Conservation (phyloP, 768 basidiomycete species). For the Boletus reticuloceps region DNA sequence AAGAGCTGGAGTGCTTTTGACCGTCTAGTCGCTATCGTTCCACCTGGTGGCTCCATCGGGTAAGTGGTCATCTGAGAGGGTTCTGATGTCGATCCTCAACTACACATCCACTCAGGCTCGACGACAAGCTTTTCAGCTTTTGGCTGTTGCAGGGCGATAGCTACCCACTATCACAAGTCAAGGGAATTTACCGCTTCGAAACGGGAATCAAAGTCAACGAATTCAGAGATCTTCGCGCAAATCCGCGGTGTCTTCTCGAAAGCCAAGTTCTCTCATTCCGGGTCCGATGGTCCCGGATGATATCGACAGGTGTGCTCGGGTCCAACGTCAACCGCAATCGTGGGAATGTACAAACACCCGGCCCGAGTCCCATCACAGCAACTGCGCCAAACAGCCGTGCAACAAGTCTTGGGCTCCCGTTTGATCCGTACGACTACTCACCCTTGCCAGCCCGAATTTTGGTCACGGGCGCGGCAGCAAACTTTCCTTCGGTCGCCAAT, state of each 20-base stretch:
- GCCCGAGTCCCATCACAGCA: slow-evolving; percentile 23
- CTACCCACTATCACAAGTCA: slow-evolving; percentile 73
- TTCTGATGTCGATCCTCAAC: neutral
- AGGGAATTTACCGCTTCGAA: slow-evolving; percentile 86
- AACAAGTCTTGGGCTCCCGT: slow-evolving; percentile 57
- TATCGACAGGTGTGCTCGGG: slow-evolving; percentile 66
- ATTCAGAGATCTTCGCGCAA: slow-evolving; percentile 85
- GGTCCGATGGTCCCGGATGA: slow-evolving; percentile 75
- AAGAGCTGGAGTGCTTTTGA: slow-evolving; percentile 94
- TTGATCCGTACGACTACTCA: slow-evolving; percentile 75
- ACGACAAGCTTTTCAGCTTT: slow-evolving; percentile 89
- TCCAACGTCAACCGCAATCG: slow-evolving; percentile 31
- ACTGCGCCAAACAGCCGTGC: slow-evolving; percentile 25
- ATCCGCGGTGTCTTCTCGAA: slow-evolving; percentile 83
- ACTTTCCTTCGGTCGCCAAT: slow-evolving; percentile 80
- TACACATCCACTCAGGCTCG: slow-evolving; percentile 50
- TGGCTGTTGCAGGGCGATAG: slow-evolving; percentile 82
- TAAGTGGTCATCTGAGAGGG: slow-evolving; percentile 34
- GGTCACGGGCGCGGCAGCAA: slow-evolving; percentile 76
- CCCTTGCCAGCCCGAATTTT: slow-evolving; percentile 66
- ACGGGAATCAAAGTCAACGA: slow-evolving; percentile 86
- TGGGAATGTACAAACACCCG: slow-evolving; percentile 31
- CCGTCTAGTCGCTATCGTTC: slow-evolving; percentile 82
- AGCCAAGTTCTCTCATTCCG: slow-evolving; percentile 80
- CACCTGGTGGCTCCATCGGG: slow-evolving; percentile 90